Evolutionary conservation across 2,329 filamentous ascomycete genomes (phyloP).

Genomic region (Verticillium nonalfalfae): DNA sequence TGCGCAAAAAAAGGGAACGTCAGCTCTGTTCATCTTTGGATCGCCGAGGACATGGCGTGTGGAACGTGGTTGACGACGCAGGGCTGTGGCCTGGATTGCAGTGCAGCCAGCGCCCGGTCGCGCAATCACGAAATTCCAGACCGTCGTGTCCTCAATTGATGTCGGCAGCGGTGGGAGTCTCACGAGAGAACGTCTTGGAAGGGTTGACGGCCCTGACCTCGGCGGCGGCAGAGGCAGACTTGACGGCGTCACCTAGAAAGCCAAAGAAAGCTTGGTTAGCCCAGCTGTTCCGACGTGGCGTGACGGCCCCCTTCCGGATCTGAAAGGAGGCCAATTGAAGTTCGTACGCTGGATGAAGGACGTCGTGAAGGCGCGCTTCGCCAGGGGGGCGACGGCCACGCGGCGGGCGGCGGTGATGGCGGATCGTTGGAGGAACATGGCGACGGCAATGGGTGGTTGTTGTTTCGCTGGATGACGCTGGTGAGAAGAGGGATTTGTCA

Average conservation of each 20-base stretch:
- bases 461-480: constrained; percentile 11
- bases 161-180: constrained; percentile 10
- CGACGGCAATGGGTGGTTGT: constrained; percentile 20
- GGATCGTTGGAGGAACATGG: constrained; percentile 61
- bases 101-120: not conserved
- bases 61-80: constrained; percentile 1
- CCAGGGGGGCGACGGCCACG: constrained; percentile 44
- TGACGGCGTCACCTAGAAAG: constrained; percentile 28
- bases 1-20: constrained; percentile 29
- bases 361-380: constrained; percentile 54
- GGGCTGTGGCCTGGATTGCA: constrained; percentile 1
- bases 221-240: constrained; percentile 24
- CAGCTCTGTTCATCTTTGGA: not conserved
- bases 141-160: constrained; percentile 3
- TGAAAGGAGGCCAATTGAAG: constrained; percentile 15
- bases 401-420: constrained; percentile 55
- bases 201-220: constrained; percentile 23
- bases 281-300: not conserved
- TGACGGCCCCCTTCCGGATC: not conserved
- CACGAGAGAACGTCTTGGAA: constrained; percentile 43
- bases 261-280: not conserved
- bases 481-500: constrained; percentile 38
- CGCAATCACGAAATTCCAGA: constrained; percentile 3
- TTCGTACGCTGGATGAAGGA: constrained; percentile 54
- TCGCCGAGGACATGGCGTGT: not conserved